Percentiles rank a stretch among this genome's conserved stretches.
Conservation (phyloP, 1,139 yeast species). For the Hyphopichia fennica region DNA sequence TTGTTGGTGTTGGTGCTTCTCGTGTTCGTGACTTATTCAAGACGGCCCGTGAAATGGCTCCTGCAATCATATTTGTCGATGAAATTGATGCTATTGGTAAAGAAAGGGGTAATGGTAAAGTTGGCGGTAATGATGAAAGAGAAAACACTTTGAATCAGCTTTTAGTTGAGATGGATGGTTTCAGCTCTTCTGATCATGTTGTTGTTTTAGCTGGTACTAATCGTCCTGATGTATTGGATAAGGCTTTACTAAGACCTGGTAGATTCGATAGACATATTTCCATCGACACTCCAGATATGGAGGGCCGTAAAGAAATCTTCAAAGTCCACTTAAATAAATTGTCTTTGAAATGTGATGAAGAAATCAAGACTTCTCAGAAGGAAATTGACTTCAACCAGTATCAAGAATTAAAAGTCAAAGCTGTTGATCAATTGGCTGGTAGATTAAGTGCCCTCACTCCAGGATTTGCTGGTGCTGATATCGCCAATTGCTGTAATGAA, state of each 20-base stretch:
- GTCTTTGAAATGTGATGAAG: conserved; percentile 46
- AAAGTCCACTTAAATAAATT: conserved; percentile 77
- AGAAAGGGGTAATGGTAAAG: conserved; percentile 80
- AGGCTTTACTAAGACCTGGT: conserved; percentile 94
- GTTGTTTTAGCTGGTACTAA: conserved; percentile 98
- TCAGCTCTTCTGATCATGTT: conserved; percentile 84
- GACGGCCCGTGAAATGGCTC: conserved; percentile 91
- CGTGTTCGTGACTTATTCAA: conserved; percentile 93
- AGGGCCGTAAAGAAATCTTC: conserved; percentile 90
- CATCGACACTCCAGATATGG: conserved; percentile 89
- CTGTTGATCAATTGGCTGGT: conserved; percentile 68
- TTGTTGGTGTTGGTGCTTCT: conserved; percentile 98
- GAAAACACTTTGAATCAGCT: conserved; percentile 95
- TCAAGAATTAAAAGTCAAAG: conserved; percentile 45
- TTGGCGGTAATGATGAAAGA: conserved; percentile 92
- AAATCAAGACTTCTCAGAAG: conserved; percentile 12
- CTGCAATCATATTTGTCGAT: conserved; percentile 90
- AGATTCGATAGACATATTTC: conserved; percentile 93
- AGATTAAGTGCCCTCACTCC: conserved; percentile 94
- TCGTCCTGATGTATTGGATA: conserved; percentile 89
- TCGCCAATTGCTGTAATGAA: conserved; percentile 95
- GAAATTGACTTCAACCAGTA: conserved; percentile 48
- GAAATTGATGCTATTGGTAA: conserved; percentile 99
- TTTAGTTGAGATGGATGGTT: conserved; percentile 97
- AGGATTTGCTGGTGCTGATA: conserved; percentile 97